A percentile compares a stretch with the other conserved stretches of the same genome.
phyloP scores from a whole-genome alignment of 2,329 filamentous ascomycete genomes.

The Alternaria longipes region DNA sequence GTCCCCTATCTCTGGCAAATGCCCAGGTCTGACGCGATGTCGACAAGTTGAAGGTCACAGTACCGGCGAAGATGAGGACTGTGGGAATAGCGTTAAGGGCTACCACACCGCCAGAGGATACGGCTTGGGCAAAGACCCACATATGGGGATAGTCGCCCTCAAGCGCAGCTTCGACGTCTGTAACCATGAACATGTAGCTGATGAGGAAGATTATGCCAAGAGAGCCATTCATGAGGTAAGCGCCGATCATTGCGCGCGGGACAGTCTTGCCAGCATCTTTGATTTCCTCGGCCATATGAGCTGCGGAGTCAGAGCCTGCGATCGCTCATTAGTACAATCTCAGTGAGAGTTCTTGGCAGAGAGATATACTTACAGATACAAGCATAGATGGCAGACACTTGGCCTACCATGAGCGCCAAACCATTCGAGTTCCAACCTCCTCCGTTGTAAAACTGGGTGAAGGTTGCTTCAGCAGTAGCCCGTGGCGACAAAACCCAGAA shows the following conservation, averaged over 20 bases:
- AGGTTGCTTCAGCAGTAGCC: conserved; percentile 40
- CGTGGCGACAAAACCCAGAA: conserved; percentile 49
- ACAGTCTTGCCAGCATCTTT: conserved; percentile 54
- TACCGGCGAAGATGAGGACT: conserved; percentile 44
- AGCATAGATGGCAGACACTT: conserved; percentile 50
- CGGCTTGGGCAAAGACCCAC: conserved; percentile 45
- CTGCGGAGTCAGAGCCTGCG: conserved; percentile 52
- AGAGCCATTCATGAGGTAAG: conserved; percentile 52
- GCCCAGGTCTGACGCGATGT: conserved; percentile 49
- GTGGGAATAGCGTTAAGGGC: conserved; percentile 44
- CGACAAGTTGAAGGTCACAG: conserved; percentile 42
- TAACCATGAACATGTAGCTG: conserved; percentile 48
- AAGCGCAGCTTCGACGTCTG: conserved; percentile 40
- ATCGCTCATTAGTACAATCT: conserved; percentile 17
- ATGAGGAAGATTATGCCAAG: conserved; percentile 49
- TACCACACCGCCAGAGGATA: conserved; percentile 38
- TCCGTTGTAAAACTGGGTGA: conserved; percentile 49
- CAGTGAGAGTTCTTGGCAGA: not conserved
- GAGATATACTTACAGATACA: conserved; percentile 41
- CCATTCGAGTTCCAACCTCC: conserved; percentile 53
- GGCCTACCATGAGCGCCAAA: conserved; percentile 53
- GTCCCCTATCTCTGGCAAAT: conserved; percentile 48
- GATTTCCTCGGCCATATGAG: conserved; percentile 57
- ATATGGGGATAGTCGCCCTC: conserved; percentile 48
- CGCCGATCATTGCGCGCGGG: conserved; percentile 54